Evolutionary conservation across 129 eudicot species (phyloP).

Genomic region (Deinandra increscens): DNA sequence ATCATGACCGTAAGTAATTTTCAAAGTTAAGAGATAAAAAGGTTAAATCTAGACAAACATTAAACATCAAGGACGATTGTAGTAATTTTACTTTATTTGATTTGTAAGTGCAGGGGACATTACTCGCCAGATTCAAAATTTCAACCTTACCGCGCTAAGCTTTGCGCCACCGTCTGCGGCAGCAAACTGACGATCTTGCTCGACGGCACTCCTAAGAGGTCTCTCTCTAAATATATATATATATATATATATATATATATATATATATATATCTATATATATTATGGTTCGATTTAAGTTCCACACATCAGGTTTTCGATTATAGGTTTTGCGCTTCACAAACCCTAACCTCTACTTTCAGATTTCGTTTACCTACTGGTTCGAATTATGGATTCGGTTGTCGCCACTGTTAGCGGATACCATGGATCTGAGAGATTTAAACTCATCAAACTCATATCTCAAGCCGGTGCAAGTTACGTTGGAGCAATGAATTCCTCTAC

Average conservation of each 20-base stretch:
- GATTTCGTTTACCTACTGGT: conserved; percentile 4
- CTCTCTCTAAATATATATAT: too few relatives aligned
- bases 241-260: too few relatives aligned
- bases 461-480: conserved; percentile 69
- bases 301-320: neutral
- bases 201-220: conserved; percentile 27
- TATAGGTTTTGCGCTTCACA: neutral
- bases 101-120: neutral
- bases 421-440: conserved; percentile 71
- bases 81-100: too few relatives aligned
- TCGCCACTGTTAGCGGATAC: conserved; percentile 93
- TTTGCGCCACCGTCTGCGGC: conserved; percentile 15
- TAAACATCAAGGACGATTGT: too few relatives aligned
- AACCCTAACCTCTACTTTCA: conserved; percentile 20
- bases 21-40: too few relatives aligned
- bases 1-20: too few relatives aligned
- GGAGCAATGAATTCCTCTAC: conserved; percentile 60
- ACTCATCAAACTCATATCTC: conserved; percentile 61
- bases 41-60: too few relatives aligned
- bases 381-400: conserved; percentile 59
- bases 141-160: conserved; percentile 51
- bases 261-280: too few relatives aligned
- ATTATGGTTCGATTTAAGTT: neutral
- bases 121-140: conserved; percentile 34
- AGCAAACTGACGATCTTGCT: conserved; percentile 26